Base-by-base conservation (phyloP, 306 rosid species). In the Cucurbita moschata region DNA sequence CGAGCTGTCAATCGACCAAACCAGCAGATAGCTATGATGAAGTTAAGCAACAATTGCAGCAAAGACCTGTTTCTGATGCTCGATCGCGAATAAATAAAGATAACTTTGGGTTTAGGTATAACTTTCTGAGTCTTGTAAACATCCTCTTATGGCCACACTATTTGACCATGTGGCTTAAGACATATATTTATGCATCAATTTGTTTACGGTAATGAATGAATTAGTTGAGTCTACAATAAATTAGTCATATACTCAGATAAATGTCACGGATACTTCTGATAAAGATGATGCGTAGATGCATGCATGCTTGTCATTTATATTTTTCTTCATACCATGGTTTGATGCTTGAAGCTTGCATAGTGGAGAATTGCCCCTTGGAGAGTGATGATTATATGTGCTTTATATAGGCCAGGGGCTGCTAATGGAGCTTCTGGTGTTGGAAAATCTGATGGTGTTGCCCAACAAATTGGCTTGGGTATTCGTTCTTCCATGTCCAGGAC, bases 61-160 rank as follows among this genome's bases (percentile, higher is more conserved):
- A 94, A 80, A 86, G 97, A 75, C 86, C 84, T 62, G 85, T 77
- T 72, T 62, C 88, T 79, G 97, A 94, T 89, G 78, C 86, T 70
- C 88, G 97, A 77, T 89, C 92, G 7, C 91, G 92, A 83, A 73
- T 84, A 84, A 85, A 83, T 70, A 87, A 82, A 77, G 97, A 94
- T 78, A 85, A 90, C 77, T 96, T 87, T 87, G 87, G 92, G 73
- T 94, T 87, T 80, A 94, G 98, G 98, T 94, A 84, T 77, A 86
- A 76, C 82, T 51, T 81, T 67, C 61, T 49, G 52, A 59, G 40
- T 76, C 50, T 71, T 53, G 47, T 35, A 37, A 71, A 57, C 6
- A 73, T 39, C 43, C 47, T 26, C 68, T 44, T 43, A 38, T 72
- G 14, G 44, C n/a, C 39, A 13, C 39, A 13, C 8, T 8, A 23